Evolutionary conservation across 345 rosid species (phyloP), one percentile per base, ranked within the genome.

Genomic region (Euphorbia pulcherrima): DNA sequence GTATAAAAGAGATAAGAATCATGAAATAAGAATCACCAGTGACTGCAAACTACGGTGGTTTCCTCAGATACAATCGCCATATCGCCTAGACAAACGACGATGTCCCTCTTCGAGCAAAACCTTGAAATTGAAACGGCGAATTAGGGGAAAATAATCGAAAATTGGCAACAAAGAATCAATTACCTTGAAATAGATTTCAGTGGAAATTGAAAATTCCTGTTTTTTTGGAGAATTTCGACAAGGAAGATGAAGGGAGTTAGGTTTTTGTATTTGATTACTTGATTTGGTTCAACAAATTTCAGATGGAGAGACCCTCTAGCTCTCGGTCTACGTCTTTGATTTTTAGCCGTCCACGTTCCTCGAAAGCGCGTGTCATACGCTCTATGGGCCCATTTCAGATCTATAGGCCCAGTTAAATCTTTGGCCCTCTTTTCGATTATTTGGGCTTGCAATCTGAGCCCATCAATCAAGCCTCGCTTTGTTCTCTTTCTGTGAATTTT

Each of bases 11-110:
- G 41, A n/a, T 11, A 60, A 72, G 8, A 62, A 54, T 27, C 21
- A 18, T 10, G 17, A 20, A 13, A 7, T 24, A 11, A 51, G 3
- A 54, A 75, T 41, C 83, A 92, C 98, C 98, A 92, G 89, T 92
- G 97, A 77, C 63, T 72, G 85, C 98, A 92, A 12, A 85, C 75
- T 72, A 73, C 81, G 33, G 88, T 85, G 78, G 82, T 68, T 40
- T 86, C 97, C 73, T 84, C 97, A 10, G 87, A 64, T 64, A 80
- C 81, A 58, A 79, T 57, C 61, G 74, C 92, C 98, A 92, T 92
- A 64, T 64, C 75, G 66, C 2, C 9, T 33, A 59, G 10, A 53
- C 54, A 51, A 40, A 66, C 62, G 59, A 55, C 59, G 66, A n/a
- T 69, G 24, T n/a, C 24, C 44, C 8, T 61, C 65, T 39, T 58